Conservation (phyloP, 106 monocot species). For the Platanthera zijinensis region DNA sequence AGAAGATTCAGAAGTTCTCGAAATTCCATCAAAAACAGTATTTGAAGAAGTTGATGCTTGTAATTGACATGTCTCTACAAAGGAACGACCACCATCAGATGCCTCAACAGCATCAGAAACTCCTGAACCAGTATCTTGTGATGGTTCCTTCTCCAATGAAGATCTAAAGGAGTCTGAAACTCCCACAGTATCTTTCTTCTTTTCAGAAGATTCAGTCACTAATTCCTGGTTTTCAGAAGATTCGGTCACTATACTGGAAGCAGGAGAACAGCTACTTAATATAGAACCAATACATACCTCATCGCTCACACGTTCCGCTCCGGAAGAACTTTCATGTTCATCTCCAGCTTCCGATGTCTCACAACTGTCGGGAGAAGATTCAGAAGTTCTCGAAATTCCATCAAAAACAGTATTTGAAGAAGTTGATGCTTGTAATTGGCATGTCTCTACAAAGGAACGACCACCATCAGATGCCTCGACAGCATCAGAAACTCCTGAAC, state of each 20-base stretch:
- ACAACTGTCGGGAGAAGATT: background rate
- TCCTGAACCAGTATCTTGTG: background rate
- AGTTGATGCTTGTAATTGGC: constrained; percentile 4
- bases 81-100: background rate
- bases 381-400: background rate
- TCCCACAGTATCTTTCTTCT: background rate
- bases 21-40: background rate
- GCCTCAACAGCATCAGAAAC: background rate
- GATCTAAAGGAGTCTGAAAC: constrained; percentile 2
- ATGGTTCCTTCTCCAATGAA: constrained; percentile 14
- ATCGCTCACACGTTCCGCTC: background rate
- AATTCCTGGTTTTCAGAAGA: background rate
- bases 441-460: background rate
- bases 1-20: constrained; percentile 6
- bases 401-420: constrained; percentile 6
- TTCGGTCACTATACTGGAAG: background rate
- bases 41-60: constrained; percentile 12
- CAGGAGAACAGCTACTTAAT: background rate
- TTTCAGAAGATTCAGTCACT: background rate
- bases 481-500: background rate
- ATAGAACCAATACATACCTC: constrained; percentile 4
- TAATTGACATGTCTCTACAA: background rate
- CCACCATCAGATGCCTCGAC: background rate
- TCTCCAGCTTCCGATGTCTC: background rate
- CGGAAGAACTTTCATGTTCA: constrained; percentile 6